Conservation (phyloP, 371 early-diverging fungal species). For the Rhizomucor pusillus region DNA sequence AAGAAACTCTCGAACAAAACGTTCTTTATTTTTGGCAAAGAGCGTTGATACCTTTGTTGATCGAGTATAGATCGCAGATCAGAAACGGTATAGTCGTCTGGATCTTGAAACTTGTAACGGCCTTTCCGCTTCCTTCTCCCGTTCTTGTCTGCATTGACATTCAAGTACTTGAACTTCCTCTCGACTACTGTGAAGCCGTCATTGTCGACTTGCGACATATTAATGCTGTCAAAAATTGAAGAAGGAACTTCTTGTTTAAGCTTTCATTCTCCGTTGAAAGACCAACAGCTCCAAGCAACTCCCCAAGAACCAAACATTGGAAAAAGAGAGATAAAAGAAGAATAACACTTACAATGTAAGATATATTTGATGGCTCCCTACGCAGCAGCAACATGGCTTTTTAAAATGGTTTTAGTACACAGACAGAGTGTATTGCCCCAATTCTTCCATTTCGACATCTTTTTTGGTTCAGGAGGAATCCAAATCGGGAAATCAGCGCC, state of each 20-base stretch:
- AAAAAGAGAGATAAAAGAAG: too few relatives aligned
- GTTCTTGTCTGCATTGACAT: slow-evolving; percentile 4
- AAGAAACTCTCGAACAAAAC: not conserved
- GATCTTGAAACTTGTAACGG: slow-evolving; percentile 14
- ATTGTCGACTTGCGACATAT: not conserved
- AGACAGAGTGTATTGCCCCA: too few relatives aligned
- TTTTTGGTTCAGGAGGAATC: too few relatives aligned
- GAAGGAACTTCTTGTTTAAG: not conserved
- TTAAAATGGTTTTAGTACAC: too few relatives aligned
- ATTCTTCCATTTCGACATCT: too few relatives aligned
- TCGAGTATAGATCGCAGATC: slow-evolving; percentile 24
- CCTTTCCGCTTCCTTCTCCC: slow-evolving; percentile 4
- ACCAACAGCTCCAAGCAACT: too few relatives aligned
- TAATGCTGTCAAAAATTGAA: slow-evolving; percentile 6
- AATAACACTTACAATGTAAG: too few relatives aligned
- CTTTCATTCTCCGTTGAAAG: not conserved
- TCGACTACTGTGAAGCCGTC: slow-evolving; percentile 18
- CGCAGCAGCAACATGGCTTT: too few relatives aligned
- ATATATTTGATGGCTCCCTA: too few relatives aligned
- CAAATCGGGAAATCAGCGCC: too few relatives aligned
- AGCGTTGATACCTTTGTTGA: slow-evolving; percentile 28
- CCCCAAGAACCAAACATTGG: too few relatives aligned
- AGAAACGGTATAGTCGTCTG: slow-evolving; percentile 28
- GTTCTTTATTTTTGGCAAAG: not conserved
- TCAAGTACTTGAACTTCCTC: slow-evolving; percentile 14